These are phyloP conservation scores for Poronia punctata DNA, from an alignment of 495 filamentous ascomycete genomes.

Conservation along the genomic window DNA sequence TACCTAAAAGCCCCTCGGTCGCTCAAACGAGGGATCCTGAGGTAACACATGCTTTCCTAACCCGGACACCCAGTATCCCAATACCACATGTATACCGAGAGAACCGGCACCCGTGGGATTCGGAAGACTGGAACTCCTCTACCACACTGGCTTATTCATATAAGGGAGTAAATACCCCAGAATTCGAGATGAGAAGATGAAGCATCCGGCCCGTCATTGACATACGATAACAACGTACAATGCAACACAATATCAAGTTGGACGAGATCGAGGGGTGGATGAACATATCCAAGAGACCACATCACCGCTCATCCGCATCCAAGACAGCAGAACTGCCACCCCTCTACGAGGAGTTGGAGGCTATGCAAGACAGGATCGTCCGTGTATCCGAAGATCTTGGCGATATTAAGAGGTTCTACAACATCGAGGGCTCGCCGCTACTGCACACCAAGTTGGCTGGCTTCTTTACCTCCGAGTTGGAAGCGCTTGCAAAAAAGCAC, in stretches of 20 bases:
- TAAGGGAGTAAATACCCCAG: too few species aligned
- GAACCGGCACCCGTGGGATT: too few species aligned
- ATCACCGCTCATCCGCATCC: background rate
- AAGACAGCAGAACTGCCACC: background rate
- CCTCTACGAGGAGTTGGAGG: conserved; percentile 9
- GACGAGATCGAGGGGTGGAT: conserved; percentile 7
- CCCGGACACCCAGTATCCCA: too few species aligned
- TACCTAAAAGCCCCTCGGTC: too few species aligned
- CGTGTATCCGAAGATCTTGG: conserved; percentile 26
- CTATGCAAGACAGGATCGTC: conserved; percentile 25
- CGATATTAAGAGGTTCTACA: conserved; percentile 29
- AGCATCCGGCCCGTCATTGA: too few species aligned
- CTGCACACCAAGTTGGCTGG: conserved; percentile 18
- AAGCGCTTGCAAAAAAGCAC: conserved; percentile 17
- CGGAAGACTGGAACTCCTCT: too few species aligned
- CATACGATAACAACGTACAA: too few species aligned
- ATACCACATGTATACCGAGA: too few species aligned
- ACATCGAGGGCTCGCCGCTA: conserved; percentile 25
- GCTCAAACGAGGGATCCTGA: too few species aligned
- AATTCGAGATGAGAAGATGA: too few species aligned
- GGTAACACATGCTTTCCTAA: too few species aligned
- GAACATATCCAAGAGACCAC: conserved; percentile 1
- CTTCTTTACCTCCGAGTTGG: conserved; percentile 25
- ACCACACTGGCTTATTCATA: too few species aligned
- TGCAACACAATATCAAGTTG: background rate